These are phyloP conservation scores for Cordyceps sp. DNA, from an alignment of 2,329 filamentous ascomycete genomes.

Conservation along the genomic window DNA sequence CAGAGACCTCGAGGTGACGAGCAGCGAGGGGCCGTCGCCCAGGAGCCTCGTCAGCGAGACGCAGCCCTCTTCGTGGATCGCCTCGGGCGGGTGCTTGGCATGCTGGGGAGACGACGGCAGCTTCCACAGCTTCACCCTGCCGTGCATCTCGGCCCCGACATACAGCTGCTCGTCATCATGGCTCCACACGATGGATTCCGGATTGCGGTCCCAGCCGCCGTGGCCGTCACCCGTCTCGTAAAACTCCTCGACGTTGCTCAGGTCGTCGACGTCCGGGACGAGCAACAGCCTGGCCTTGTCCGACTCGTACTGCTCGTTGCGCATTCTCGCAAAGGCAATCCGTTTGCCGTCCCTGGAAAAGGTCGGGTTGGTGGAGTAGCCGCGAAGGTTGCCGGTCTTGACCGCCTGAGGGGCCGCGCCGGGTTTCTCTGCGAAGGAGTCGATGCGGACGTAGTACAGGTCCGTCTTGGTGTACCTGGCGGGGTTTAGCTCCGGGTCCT, in stretches of 20 bases:
- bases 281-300: constrained; percentile 53
- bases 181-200: constrained; percentile 40
- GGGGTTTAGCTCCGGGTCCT: constrained; percentile 53
- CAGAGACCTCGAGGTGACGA: constrained; percentile 51
- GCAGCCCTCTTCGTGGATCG: constrained; percentile 35
- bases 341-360: constrained; percentile 60
- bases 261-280: constrained; percentile 40
- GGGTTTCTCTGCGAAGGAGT: constrained; percentile 40
- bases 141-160: constrained; percentile 57
- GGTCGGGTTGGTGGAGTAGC: constrained; percentile 48
- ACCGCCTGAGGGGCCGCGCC: constrained; percentile 27
- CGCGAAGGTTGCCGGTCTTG: constrained; percentile 39
- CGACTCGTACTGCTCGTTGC: constrained; percentile 59
- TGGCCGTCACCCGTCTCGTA: constrained; percentile 45
- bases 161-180: constrained; percentile 46
- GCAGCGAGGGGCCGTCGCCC: constrained; percentile 28
- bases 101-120: constrained; percentile 37
- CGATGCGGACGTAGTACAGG: constrained; percentile 55
- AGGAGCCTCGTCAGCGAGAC: constrained; percentile 37
- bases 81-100: constrained; percentile 28
- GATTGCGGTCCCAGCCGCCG: constrained; percentile 43
- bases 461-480: constrained; percentile 70
- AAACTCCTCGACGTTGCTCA: constrained; percentile 43
- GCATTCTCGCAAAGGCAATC: constrained; percentile 68
- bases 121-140: constrained; percentile 43